phyloP scores from a whole-genome alignment of 352 stramenopile species.

The Globisporangium paroecandrum region DNA sequence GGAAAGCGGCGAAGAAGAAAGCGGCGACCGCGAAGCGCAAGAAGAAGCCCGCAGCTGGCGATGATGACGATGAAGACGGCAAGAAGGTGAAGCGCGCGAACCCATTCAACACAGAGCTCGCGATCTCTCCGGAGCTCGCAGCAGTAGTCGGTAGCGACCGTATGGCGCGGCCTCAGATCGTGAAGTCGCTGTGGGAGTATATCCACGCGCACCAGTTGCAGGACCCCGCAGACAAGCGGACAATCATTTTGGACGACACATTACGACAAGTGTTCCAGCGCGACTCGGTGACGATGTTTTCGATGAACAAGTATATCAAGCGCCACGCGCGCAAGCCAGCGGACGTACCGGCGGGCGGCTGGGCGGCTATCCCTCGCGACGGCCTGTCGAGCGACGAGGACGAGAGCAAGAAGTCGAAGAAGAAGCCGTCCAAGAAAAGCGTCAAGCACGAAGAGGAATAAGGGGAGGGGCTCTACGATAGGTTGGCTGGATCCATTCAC shows the following conservation, averaged over 20 bases:
- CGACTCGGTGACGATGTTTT: slow-evolving; percentile 86
- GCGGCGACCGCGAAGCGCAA: slow-evolving; percentile 57
- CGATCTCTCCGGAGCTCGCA: slow-evolving; percentile 72
- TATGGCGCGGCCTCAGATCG: slow-evolving; percentile 89
- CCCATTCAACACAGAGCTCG: slow-evolving; percentile 74
- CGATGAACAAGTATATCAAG: slow-evolving; percentile 90
- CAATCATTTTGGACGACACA: slow-evolving; percentile 90
- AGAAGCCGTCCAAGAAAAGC: slow-evolving; percentile 16
- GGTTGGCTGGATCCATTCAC: background rate
- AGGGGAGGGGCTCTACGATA: background rate
- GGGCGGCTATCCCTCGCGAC: slow-evolving; percentile 66
- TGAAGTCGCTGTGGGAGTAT: slow-evolving; percentile 95
- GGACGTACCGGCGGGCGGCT: slow-evolving; percentile 64
- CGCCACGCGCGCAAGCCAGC: slow-evolving; percentile 71
- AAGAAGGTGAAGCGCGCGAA: slow-evolving; percentile 59
- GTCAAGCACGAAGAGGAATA: slow-evolving; percentile 11
- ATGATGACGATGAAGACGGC: slow-evolving; percentile 38
- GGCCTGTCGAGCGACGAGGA: slow-evolving; percentile 82
- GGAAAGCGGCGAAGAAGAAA: slow-evolving; percentile 66
- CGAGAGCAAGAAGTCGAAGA: slow-evolving; percentile 42
- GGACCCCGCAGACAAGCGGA: slow-evolving; percentile 92
- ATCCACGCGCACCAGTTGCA: slow-evolving; percentile 94
- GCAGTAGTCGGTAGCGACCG: slow-evolving; percentile 75
- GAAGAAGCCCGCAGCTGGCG: slow-evolving; percentile 20
- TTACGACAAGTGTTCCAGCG: slow-evolving; percentile 82